phyloP scores from a whole-genome alignment of 306 rosid genomes.

The Trifolium dubium region DNA sequence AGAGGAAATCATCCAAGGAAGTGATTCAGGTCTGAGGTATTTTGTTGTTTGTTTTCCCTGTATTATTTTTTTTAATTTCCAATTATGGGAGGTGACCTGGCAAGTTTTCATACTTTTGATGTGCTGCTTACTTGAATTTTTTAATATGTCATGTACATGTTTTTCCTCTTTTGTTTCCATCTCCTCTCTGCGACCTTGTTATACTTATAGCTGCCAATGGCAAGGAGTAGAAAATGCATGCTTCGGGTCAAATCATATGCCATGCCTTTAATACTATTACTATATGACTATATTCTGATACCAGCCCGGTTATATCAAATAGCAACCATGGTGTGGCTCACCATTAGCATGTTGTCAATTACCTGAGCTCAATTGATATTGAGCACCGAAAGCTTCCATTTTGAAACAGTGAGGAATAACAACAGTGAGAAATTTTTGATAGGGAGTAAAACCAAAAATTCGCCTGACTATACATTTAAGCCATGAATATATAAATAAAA shows the following conservation, averaged over 20 bases:
- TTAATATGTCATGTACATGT: background rate
- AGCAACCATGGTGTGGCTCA: background rate
- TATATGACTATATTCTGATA: background rate
- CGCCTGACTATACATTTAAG: background rate
- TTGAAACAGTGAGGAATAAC: background rate
- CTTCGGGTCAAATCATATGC: slow-evolving; percentile 1
- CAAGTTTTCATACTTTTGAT: background rate
- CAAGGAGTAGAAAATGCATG: background rate
- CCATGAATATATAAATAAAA: slow-evolving; percentile 12
- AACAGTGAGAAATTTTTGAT: background rate
- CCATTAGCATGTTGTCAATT: background rate
- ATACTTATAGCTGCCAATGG: background rate
- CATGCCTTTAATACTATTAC: slow-evolving; percentile 1
- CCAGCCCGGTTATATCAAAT: background rate
- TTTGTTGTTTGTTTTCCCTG: background rate
- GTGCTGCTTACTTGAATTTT: slow-evolving; percentile 14
- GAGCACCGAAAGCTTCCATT: background rate
- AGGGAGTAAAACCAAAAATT: background rate
- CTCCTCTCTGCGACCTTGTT: background rate
- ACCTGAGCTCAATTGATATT: background rate
- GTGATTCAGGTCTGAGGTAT: slow-evolving; percentile 45
- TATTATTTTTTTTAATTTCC: background rate
- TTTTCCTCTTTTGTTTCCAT: background rate
- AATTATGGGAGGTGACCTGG: background rate
- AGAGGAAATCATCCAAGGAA: slow-evolving; percentile 70